A percentile compares a stretch with the other conserved stretches of the same genome.
Conservation (phyloP, 2,329 filamentous ascomycete species). For the Penicillium sp. region DNA sequence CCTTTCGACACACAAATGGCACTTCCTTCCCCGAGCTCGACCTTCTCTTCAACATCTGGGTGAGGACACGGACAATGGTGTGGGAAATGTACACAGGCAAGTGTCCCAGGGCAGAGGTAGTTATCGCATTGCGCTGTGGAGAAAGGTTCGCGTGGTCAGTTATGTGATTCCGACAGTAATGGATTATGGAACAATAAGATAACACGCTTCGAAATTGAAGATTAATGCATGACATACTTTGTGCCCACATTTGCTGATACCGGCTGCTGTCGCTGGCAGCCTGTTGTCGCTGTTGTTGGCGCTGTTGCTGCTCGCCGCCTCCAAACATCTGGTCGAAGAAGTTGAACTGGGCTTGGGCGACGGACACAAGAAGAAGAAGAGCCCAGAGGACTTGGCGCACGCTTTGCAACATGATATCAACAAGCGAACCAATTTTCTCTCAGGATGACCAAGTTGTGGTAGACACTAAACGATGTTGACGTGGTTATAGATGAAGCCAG, state of each 20-base stretch:
- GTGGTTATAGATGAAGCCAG: conserved; percentile 30
- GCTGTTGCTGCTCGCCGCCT: conserved; percentile 55
- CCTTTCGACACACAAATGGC: conserved; percentile 49
- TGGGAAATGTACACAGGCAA: conserved; percentile 92
- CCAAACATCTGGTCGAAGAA: conserved; percentile 99
- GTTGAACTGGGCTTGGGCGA: conserved; percentile 75
- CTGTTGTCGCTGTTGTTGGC: conserved; percentile 62
- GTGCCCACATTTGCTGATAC: conserved; percentile 69
- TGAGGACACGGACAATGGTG: conserved; percentile 95
- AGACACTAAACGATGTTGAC: neutral
- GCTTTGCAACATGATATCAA: conserved; percentile 26
- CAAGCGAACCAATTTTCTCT: neutral
- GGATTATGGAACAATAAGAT: neutral
- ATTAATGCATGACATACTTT: conserved; percentile 49
- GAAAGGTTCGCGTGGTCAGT: conserved; percentile 24
- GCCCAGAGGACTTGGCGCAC: conserved; percentile 32
- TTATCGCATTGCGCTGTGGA: conserved; percentile 74
- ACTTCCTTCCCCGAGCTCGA: conserved; percentile 55
- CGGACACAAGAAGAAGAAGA: conserved; percentile 58
- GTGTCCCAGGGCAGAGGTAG: conserved; percentile 89
- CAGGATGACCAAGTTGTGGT: neutral
- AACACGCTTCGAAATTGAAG: neutral
- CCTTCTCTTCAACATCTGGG: conserved; percentile 70
- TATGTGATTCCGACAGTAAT: neutral
- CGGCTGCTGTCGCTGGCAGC: conserved; percentile 76